Evolutionary conservation across 805 yeast species (phyloP).

Genomic region (Starmerella scarabaei): DNA sequence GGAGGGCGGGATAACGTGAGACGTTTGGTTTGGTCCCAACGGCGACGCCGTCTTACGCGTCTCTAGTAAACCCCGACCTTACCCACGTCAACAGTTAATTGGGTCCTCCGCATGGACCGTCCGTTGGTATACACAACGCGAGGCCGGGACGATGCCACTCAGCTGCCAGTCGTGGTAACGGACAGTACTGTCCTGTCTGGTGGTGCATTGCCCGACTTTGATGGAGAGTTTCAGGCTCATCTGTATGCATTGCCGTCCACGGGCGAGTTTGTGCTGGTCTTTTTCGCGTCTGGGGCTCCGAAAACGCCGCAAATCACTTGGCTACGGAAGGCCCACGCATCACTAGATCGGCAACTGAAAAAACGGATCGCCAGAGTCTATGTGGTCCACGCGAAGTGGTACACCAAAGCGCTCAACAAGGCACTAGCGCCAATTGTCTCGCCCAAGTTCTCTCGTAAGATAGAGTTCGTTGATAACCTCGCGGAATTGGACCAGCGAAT

Average conservation of each 20-base stretch:
- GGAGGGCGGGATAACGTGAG: no score
- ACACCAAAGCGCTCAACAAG: constrained; percentile 56
- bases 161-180: constrained; percentile 63
- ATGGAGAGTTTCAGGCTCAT: constrained; percentile 42
- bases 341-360: constrained; percentile 44
- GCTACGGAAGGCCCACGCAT: constrained; percentile 46
- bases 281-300: constrained; percentile 74
- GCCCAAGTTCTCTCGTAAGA: constrained; percentile 33
- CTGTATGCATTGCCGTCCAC: constrained; percentile 43
- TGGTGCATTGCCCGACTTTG: constrained; percentile 34
- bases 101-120: no score
- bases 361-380: constrained; percentile 48
- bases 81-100: no score
- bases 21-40: no score
- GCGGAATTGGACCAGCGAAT: constrained; percentile 45
- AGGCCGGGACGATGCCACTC: constrained; percentile 45
- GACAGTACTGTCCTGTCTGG: constrained; percentile 61
- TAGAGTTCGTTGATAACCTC: constrained; percentile 37
- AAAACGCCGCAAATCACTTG: constrained; percentile 49
- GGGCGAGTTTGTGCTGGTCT: constrained; percentile 50
- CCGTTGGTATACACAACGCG: constrained; percentile 11
- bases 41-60: no score
- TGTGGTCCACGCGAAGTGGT: constrained; percentile 85
- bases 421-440: constrained; percentile 41
- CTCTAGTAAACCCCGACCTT: no score